Base-by-base conservation (phyloP, 805 yeast genomes). In the Suhomyces sp. region DNA sequence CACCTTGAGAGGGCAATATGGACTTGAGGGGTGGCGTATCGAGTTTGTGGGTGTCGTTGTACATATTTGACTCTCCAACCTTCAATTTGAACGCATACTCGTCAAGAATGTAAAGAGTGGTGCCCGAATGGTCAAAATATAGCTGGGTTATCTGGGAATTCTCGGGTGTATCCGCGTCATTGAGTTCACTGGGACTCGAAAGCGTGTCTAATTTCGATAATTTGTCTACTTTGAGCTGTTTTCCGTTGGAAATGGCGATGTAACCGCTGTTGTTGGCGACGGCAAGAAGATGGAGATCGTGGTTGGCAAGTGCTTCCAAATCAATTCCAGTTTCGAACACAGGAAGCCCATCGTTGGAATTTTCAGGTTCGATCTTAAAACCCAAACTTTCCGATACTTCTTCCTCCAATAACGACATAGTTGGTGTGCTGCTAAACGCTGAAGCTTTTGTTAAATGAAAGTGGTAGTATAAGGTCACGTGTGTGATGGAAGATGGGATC, bases 351-450 rank as follows among this genome's bases (percentile, higher is more conserved):
- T 65, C 59, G 47, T 63, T 71, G 10, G 56, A 53, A 6, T 68
- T 53, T 21, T 46, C 48, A 4, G 50, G 40, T n/a, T 73, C 75
- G 17, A 77, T 57, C 31, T 72, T 76, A 65, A 77, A 79, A 5
- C 82, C 82, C 53, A 75, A 68, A 56, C 75, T 78, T 52, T 75
- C 78, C 4, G 78, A 69, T 5, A 60, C 52, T 7, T 55, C 44
- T 53, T 67, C 72, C 37, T 52, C 52, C 33, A 52, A 17, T 15
- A 44, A 19, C 39, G 49, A 33, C 48, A 47, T 48, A 20, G 33
- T 13, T 24, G 46, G 37, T 19, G 22, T 37, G 39, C 20, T 27
- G 24, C 10, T 0, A 5, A 17, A 37, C 22, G 9, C 5, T 8
- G 41, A 19, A 17, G 41, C 41, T 19, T 27, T 31, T 31, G 35